phyloP scores from a whole-genome alignment of 176 grass and related monocot species.

The Oryza brachyantha region DNA sequence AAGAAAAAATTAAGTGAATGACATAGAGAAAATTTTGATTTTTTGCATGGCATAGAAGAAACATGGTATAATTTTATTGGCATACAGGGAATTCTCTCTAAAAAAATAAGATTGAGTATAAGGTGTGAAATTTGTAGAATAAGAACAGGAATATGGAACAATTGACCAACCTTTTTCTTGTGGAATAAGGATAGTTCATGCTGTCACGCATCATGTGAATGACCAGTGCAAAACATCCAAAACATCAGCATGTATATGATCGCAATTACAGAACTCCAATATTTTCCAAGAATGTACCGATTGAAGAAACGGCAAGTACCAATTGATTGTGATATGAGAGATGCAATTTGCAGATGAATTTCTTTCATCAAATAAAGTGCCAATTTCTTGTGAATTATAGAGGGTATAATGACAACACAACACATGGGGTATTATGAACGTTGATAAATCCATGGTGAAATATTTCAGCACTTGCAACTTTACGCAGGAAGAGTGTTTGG shows the following conservation, averaged over 20 bases:
- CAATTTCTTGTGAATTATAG: not conserved
- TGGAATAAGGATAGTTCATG: not conserved
- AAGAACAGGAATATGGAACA: slow-evolving; percentile 6
- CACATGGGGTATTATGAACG: not conserved
- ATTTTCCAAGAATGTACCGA: not conserved
- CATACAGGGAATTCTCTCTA: too few species aligned
- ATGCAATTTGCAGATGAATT: not conserved
- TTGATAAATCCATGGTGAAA: not conserved
- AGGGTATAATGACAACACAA: not conserved
- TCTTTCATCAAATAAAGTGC: not conserved
- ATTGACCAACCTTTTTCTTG: slow-evolving; percentile 11
- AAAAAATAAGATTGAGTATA: not conserved
- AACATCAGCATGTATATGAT: not conserved
- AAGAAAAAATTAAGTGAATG: too few species aligned
- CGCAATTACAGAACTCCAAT: not conserved
- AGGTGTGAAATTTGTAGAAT: not conserved
- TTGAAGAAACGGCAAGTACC: not conserved
- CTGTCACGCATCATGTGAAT: not conserved
- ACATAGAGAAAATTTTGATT: too few species aligned
- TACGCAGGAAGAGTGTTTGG: not conserved
- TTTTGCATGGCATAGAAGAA: too few species aligned
- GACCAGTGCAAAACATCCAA: not conserved
- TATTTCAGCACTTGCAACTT: not conserved
- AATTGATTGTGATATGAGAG: too few species aligned
- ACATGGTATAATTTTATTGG: too few species aligned